Conservation (phyloP, 768 basidiomycete species). For the Dentipellis fragilis region DNA sequence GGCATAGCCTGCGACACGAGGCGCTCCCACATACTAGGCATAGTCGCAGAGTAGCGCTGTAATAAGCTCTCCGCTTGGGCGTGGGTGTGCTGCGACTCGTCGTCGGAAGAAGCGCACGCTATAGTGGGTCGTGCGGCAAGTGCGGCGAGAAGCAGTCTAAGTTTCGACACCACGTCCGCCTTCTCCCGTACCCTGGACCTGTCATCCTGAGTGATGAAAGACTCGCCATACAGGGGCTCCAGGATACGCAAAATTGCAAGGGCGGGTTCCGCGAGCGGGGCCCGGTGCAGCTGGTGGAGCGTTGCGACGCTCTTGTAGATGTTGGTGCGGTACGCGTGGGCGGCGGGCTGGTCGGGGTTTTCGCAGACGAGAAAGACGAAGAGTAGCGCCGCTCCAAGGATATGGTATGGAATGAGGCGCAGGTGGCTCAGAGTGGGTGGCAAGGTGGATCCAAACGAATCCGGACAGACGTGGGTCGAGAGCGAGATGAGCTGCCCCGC, state of each 20-base stretch:
- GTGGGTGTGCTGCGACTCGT: not conserved
- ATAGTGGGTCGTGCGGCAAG: not conserved
- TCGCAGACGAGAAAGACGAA: slow-evolving; percentile 84
- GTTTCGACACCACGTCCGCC: slow-evolving; percentile 68
- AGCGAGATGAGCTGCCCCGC: slow-evolving; percentile 74
- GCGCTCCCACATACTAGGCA: not conserved
- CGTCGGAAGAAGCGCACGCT: not conserved
- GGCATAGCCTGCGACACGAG: not conserved
- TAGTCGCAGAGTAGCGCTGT: not conserved
- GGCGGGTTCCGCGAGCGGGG: slow-evolving; percentile 66
- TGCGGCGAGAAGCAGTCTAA: slow-evolving; percentile 40
- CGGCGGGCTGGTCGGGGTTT: slow-evolving; percentile 72
- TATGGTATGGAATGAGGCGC: slow-evolving; percentile 77
- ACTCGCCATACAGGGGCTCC: slow-evolving; percentile 61
- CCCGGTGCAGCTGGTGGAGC: slow-evolving; percentile 54
- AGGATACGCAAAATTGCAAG: slow-evolving; percentile 61
- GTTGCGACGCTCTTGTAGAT: slow-evolving; percentile 60
- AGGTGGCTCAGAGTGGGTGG: slow-evolving; percentile 73
- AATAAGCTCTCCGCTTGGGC: not conserved
- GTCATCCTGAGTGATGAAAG: slow-evolving; percentile 37
- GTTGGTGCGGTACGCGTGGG: slow-evolving; percentile 64
- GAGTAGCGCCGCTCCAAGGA: slow-evolving; percentile 83
- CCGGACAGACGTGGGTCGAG: slow-evolving; percentile 65
- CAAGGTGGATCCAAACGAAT: slow-evolving; percentile 60
- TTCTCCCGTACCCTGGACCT: slow-evolving; percentile 51